Evolutionary conservation across 75 land plant species (phyloP), one percentile per base, ranked within the genome.

Genomic region (Cryptomeria japonica): DNA sequence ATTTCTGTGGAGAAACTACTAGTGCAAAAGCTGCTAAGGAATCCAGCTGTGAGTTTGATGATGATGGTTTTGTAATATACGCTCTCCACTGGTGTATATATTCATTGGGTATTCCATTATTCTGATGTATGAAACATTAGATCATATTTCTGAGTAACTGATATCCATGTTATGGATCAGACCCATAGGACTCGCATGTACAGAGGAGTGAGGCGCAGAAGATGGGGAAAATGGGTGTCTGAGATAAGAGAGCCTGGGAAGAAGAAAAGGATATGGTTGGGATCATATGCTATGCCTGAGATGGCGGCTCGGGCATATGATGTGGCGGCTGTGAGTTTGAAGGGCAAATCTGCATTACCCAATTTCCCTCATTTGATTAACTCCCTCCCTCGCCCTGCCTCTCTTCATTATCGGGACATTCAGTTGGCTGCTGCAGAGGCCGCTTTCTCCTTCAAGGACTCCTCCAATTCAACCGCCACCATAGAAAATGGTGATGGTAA

Each of bases 211-310:
- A 13, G 89, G 37, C 58, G 72, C 34, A 64, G 91, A 64, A 73
- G 85, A 10, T 85, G 87, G 49, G 87, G 49, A 3, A 88, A 88
- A 5, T 89, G 90, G 90, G 90, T 89, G 84, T 89, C 90, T 58
- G 90, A 89, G 90, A 88, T 89, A 34, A 44, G 47, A 44, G 47
- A 44, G 6, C 47, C 47, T 44, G 47, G 47, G 47, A 44, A 44
- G 47, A 44, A 44, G 47, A 44, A 44, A 44, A 44, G 5, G 7
- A 44, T 44, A 3, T 44, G 47, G 47, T 7, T 44, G 9, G 90
- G 42, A 2, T 89, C 90, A 4, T 89, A 87, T 36, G 73, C 46
- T 34, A 88, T 86, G 13, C 90, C 90, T 2, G 90, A 89, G 47
- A 82, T 75, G 53, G 90, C 90, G 5, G 90, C 90, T 14, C 90